Conservation (phyloP, 352 stramenopile species). For the Phytophthora hibernalis region DNA sequence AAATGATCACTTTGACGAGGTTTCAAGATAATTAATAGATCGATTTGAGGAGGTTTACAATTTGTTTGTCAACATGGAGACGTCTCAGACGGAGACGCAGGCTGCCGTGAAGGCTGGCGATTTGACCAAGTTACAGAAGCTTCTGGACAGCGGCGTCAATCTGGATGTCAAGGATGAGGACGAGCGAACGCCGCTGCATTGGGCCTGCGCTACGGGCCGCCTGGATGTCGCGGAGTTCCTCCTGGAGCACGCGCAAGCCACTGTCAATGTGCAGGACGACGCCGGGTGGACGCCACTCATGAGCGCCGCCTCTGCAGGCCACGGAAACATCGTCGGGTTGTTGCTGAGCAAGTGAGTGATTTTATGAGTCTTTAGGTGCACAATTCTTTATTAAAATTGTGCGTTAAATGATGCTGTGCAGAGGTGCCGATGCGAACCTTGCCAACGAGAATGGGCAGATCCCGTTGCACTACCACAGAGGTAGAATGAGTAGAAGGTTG, state of each 20-base stretch:
- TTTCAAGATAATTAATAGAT: too few relatives aligned
- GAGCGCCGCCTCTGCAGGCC: slow-evolving; percentile 71
- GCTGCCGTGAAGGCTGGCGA: slow-evolving; percentile 38
- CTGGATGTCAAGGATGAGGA: slow-evolving; percentile 75
- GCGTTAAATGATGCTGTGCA: too few relatives aligned
- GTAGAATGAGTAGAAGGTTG: slow-evolving; percentile 19
- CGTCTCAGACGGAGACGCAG: slow-evolving; percentile 36
- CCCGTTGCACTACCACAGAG: slow-evolving; percentile 79
- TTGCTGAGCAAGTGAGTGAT: slow-evolving; percentile 67
- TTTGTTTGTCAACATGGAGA: slow-evolving; percentile 28
- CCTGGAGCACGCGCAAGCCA: slow-evolving; percentile 39
- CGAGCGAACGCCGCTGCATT: slow-evolving; percentile 76
- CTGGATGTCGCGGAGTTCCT: slow-evolving; percentile 71
- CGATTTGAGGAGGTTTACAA: slow-evolving; percentile 2
- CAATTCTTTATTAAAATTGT: too few relatives aligned
- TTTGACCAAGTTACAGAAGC: slow-evolving; percentile 37
- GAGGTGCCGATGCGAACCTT: slow-evolving; percentile 70
- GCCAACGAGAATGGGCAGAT: slow-evolving; percentile 79
- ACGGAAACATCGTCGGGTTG: slow-evolving; percentile 59
- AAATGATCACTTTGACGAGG: neutral
- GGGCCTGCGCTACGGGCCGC: slow-evolving; percentile 55
- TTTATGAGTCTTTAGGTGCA: neutral
- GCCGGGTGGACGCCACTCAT: slow-evolving; percentile 81
- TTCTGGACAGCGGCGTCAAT: slow-evolving; percentile 38
- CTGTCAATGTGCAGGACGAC: slow-evolving; percentile 75